Base-by-base conservation (phyloP, 495 filamentous ascomycete genomes). In the Peziza echinospora region DNA sequence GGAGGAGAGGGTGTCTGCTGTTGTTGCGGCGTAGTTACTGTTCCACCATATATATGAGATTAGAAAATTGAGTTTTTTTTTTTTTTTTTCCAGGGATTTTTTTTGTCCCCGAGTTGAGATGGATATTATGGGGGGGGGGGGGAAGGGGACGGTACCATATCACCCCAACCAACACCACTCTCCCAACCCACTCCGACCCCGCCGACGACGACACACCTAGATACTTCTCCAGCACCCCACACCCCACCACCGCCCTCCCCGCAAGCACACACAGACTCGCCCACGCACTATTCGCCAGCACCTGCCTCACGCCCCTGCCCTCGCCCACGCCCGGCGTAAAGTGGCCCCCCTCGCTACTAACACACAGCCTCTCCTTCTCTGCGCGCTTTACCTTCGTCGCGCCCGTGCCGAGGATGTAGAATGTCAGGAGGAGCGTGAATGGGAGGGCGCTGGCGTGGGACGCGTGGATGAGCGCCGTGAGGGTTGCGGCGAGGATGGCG, bases 1-100 rank as follows among this genome's bases (percentile, higher is more conserved):
- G 10, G 86, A 94, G 47, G 80, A 84, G 63, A 93, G 91, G 5
- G 89, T 97, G 58, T 97, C 89, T 24, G 89, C 80, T 10, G 84
- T 76, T 19, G 87, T 82, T 21, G 83, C 81, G 25, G 84, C 89
- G 51, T 97, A 97, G 64, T 96, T 82, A n/a, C n/a, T n/a, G n/a
- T n/a, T n/a, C n/a, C n/a, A n/a, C n/a, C n/a, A n/a, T n/a, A n/a
- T n/a, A n/a, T n/a, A n/a, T n/a, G n/a, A n/a, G n/a, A n/a, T n/a
- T n/a, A n/a, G n/a, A n/a, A n/a, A n/a, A n/a, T n/a, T n/a, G n/a
- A n/a, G n/a, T n/a, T n/a, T n/a, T n/a, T n/a, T n/a, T n/a, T n/a
- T n/a, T n/a, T n/a, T n/a, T n/a, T n/a, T n/a, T n/a, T n/a, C n/a
- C n/a, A n/a, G n/a, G n/a, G n/a, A n/a, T n/a, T n/a, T n/a, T n/a